Evolutionary conservation across 2,329 filamentous ascomycete genomes (phyloP), one percentile per base, ranked within the genome.

Genomic region (Anthostomella pinea): DNA sequence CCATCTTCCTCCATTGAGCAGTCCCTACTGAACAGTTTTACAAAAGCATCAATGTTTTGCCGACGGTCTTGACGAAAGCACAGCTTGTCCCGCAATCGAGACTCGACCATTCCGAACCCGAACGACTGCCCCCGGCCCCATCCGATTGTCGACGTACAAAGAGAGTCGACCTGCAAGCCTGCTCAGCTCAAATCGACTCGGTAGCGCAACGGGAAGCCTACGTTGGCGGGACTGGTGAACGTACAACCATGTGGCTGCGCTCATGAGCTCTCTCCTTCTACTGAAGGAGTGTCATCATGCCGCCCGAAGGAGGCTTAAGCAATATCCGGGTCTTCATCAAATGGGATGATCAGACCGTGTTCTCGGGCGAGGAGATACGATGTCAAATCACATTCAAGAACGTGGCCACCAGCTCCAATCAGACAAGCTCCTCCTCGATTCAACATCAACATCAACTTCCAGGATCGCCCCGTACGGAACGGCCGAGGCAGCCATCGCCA

Each of bases 321-420:
- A 91, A 94, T 70, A 88, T 98, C 62, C 86, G 90, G 64, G 91
- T 96, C 65, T 95, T 91, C 63, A 87, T 98, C 64, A 83, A 84
- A 68, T 98, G 91, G 86, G 85, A 88, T 63, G 87, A 95, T 60
- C 83, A 91, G 63, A 90, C 87, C 45, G 87, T 98, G 55, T 98
- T 97, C 67, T 87, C 93, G 39, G 93, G 93, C 65, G 93, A 98
- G 72, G 85, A 95, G 58, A 79, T 97, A 58, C 87, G 90, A 68
- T 97, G 93, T 67, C 89, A 83, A 51, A 95, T 98, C 63, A 96
- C 87, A 33, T 98, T 98, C 69, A 91, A 85, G 67, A 98, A 98
- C 62, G 76, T 90, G 46, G 74, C 79, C 26, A 58, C 75, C 32
- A 67, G 66, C 24, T 48, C 62, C 22, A 59, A 48, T 29, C 63